Evolutionary conservation across 2,329 filamentous ascomycete species (phyloP), one percentile per base, ranked within the genome.

Genomic region (Madurella fahalii): DNA sequence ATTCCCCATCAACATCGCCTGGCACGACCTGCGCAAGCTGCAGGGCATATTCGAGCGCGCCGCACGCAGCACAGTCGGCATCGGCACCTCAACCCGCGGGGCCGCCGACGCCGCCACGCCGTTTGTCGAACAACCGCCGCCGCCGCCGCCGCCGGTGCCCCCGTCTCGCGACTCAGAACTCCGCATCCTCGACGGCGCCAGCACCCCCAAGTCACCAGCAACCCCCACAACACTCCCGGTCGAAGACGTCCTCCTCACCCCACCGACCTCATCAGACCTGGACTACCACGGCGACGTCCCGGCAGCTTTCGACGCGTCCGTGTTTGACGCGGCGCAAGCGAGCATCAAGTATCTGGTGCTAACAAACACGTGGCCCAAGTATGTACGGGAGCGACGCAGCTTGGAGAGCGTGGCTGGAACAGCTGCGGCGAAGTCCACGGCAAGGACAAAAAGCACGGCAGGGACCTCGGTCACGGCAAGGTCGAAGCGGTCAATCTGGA

Each of bases 291-390:
- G 74, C 12, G 71, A 74, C 0, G 72, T 81, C 20, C 73, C 81
- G 0, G 67, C 69, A 0, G 68, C 57, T 0, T 87, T 86, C 52
- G 69, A 75, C 47, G 67, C 71, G 4, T 64, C 64, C 0, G 73
- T 86, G 2, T 87, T 87, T 62, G 82, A 86, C 61, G 73, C 70
- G 4, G 81, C 83, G 0, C 77, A 84, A 63, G 68, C 69, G n/a
- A 78, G 77, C 61, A 80, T 87, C 69, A 86, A 85, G 67, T 84
- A 86, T 56, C 74, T 87, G 5, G 83, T 87, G 2, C 70, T 86
- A 55, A 85, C 83, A 13, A 87, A 87, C 64, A 87, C 85, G 0
- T 87, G 85, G 84, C 78, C 79, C 31, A 81, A 79, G 63, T 83
- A 79, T 61, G 73, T 81, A 40, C 71, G 67, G 46, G 71, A 76